Percentiles rank a stretch among this genome's conserved stretches.
These are phyloP conservation scores for Trichoderma sp. DNA, from an alignment of 2,329 filamentous ascomycete genomes.

Conservation along the genomic window DNA sequence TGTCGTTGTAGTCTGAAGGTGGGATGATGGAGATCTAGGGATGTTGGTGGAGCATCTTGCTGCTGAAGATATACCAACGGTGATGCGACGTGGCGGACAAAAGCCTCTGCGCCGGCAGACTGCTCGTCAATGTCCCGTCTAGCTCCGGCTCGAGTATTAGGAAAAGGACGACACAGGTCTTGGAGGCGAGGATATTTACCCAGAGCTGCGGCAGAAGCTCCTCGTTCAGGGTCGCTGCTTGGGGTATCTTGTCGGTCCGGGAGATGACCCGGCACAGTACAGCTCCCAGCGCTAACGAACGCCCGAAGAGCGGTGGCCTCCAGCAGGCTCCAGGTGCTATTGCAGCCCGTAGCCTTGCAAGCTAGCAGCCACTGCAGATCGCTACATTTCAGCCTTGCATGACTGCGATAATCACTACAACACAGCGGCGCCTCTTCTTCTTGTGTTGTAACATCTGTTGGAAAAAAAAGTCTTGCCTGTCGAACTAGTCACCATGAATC, in stretches of 20 bases:
- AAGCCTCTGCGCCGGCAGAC: not conserved
- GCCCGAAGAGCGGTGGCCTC: not conserved
- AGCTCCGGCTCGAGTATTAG: slow-evolving; percentile 1
- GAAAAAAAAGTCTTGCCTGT: no score
- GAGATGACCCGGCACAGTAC: slow-evolving; percentile 37
- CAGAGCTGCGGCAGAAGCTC: not conserved
- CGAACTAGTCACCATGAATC: slow-evolving; percentile 69
- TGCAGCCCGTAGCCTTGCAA: not conserved
- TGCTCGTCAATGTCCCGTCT: slow-evolving; percentile 26
- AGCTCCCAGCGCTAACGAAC: slow-evolving; percentile 1
- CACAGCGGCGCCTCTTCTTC: not conserved
- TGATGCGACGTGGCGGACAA: slow-evolving; percentile 9
- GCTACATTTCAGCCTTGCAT: slow-evolving; percentile 19
- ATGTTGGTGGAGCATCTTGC: slow-evolving; percentile 36
- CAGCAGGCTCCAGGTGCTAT: not conserved
- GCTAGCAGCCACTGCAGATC: not conserved
- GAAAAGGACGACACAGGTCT: not conserved
- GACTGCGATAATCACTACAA: not conserved
- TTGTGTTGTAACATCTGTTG: not conserved
- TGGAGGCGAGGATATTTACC: not conserved
- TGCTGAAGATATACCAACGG: slow-evolving; percentile 26
- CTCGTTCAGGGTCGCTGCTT: slow-evolving; percentile 17
- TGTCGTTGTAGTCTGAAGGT: slow-evolving; percentile 30
- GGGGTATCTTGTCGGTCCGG: slow-evolving; percentile 35
- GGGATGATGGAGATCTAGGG: slow-evolving; percentile 28